Base-by-base conservation (phyloP, 768 basidiomycete genomes). In the Termitomyces sp. region DNA sequence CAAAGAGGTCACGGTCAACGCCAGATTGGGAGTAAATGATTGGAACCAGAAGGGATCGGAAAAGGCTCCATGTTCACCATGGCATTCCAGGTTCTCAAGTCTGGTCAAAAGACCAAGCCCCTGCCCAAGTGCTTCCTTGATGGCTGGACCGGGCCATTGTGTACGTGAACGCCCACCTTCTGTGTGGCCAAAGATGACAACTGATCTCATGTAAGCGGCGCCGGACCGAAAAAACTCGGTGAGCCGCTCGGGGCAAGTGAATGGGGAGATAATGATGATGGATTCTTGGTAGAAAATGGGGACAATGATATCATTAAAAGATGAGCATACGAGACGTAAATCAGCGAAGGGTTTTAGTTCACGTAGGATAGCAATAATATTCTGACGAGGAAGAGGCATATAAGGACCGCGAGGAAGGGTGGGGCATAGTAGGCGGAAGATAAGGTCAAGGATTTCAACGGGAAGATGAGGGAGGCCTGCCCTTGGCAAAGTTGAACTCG, bases 21-120 rank as follows among this genome's bases (percentile, higher is more conserved):
- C 37, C 20, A 53, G 37, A 42, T 47, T 58, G 44, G 57, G 57
- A 12, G 57, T 46, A 6, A 53, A 53, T n/a, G 42, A 37, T 29
- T 53, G 51, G 51, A 41, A 58, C 51, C 51, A 58, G n/a, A 42
- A 43, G 27, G 49, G 34, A 20, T 58, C n/a, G 5, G 44, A 50
- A 14, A 58, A 58, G 24, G 50, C 51, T 39, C 37, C 51, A 34
- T 58, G 57, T 16, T 58, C 57, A 12, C 57, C 51, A n/a, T 58
- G 57, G 5, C 57, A 58, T 16, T 58, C 57, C 34, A n/a, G n/a
- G n/a, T n/a, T n/a, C n/a, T n/a, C n/a, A n/a, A n/a, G n/a, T n/a
- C n/a, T n/a, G n/a, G n/a, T n/a, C n/a, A n/a, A n/a, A n/a, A n/a
- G n/a, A n/a, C n/a, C n/a, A n/a, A n/a, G n/a, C n/a, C n/a, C n/a